Evolutionary conservation across 179 eudicot species (phyloP).

Genomic region (Drosera spatulata): DNA sequence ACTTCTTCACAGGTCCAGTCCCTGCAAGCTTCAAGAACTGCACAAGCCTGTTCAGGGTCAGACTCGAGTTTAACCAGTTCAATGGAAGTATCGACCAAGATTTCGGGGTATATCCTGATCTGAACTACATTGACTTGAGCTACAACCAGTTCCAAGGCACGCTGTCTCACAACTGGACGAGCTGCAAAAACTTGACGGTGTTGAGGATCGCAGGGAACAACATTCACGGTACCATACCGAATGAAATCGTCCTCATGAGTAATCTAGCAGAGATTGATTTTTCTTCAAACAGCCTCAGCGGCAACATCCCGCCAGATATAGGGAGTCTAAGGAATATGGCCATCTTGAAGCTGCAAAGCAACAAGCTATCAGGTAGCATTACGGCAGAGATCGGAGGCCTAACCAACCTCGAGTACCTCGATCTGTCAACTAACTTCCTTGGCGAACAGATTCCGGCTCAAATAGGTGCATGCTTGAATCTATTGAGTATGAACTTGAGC

Average conservation of each 20-base stretch:
- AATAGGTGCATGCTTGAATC: constrained; percentile 31
- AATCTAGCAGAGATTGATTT: constrained; percentile 28
- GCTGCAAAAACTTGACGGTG: constrained; percentile 30
- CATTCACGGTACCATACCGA: constrained; percentile 53
- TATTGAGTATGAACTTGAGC: constrained; percentile 50
- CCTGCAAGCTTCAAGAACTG: constrained; percentile 67
- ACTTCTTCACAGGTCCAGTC: constrained; percentile 45
- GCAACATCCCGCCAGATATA: constrained; percentile 40
- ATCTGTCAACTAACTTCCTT: constrained; percentile 41
- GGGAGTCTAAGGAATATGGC: constrained; percentile 26
- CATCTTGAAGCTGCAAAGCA: constrained; percentile 35
- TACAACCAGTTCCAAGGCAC: constrained; percentile 51
- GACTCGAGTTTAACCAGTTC: constrained; percentile 59
- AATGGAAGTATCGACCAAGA: constrained; percentile 47
- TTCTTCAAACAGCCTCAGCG: constrained; percentile 39
- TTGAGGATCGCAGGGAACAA: constrained; percentile 41
- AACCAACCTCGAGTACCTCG: constrained; percentile 32
- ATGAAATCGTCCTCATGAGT: constrained; percentile 45
- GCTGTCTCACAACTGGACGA: constrained; percentile 51
- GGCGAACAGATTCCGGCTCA: constrained; percentile 32
- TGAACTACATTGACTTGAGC: constrained; percentile 30
- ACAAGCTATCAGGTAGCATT: constrained; percentile 39
- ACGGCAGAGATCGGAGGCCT: constrained; percentile 35
- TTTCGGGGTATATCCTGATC: constrained; percentile 47
- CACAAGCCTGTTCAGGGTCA: constrained; percentile 35